Conservation (phyloP, 805 yeast genomes). For the Metschnikowia proteae region DNA sequence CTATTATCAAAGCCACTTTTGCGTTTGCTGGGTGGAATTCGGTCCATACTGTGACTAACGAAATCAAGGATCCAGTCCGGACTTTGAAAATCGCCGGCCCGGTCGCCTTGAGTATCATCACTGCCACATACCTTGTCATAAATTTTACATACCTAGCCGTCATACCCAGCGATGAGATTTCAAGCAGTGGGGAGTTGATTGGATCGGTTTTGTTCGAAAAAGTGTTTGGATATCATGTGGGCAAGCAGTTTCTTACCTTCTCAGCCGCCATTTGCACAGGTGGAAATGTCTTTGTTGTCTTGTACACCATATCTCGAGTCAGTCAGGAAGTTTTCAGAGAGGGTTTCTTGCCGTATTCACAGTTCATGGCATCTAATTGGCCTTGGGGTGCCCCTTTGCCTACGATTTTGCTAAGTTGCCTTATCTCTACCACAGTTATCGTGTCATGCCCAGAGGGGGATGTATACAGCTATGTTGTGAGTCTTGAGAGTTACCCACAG, state of each 20-base stretch:
- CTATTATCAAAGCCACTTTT: conserved; percentile 55
- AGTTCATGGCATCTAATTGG: conserved; percentile 50
- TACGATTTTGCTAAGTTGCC: conserved; percentile 42
- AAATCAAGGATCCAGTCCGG: conserved; percentile 53
- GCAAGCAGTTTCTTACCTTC: conserved; percentile 51
- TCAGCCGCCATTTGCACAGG: conserved; percentile 60
- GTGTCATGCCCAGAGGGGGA: conserved; percentile 44
- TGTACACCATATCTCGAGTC: conserved; percentile 57
- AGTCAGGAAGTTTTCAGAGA: conserved; percentile 64
- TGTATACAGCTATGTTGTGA: conserved; percentile 48
- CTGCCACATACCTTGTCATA: conserved; percentile 47
- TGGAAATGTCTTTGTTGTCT: conserved; percentile 59
- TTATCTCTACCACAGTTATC: conserved; percentile 39
- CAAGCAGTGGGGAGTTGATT: conserved; percentile 52
- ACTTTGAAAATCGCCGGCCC: conserved; percentile 64
- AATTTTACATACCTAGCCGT: conserved; percentile 56
- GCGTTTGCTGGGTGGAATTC: conserved; percentile 63
- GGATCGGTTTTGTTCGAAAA: conserved; percentile 58
- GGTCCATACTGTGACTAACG: conserved; percentile 59
- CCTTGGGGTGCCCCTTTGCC: conserved; percentile 56
- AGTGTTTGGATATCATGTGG: conserved; percentile 50
- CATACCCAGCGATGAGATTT: conserved; percentile 51
- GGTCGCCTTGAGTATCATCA: conserved; percentile 43
- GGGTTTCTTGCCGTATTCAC: conserved; percentile 55
- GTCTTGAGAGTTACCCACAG: conserved; percentile 49